These are phyloP conservation scores for Gossypium davidsonii DNA, from an alignment of 441 rosid species.

Conservation along the genomic window DNA sequence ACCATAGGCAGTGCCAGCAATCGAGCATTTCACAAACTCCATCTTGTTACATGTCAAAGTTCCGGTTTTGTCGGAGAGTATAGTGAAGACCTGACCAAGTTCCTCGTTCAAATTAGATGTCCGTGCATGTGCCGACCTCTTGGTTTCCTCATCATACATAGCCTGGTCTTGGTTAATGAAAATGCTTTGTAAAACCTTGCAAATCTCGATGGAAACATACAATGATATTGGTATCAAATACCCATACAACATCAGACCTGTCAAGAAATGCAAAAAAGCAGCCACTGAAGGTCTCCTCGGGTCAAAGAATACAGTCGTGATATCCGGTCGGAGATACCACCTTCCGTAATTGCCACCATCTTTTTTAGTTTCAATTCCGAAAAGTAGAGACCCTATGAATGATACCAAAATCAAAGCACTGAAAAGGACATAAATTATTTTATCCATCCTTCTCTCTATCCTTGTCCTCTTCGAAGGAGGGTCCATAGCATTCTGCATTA, in stretches of 20 bases:
- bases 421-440: slow-evolving; percentile 73
- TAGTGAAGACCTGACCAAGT: slow-evolving; percentile 76
- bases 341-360: slow-evolving; percentile 47
- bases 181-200: slow-evolving; percentile 79
- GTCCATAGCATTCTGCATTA: slow-evolving; percentile 80
- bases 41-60: slow-evolving; percentile 90
- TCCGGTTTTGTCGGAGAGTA: slow-evolving; percentile 90
- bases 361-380: slow-evolving; percentile 52
- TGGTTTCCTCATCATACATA: slow-evolving; percentile 77
- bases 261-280: slow-evolving; percentile 71
- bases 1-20: slow-evolving; percentile 75
- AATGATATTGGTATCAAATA: slow-evolving; percentile 91
- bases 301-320: slow-evolving; percentile 50
- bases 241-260: slow-evolving; percentile 85
- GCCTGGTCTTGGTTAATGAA: slow-evolving; percentile 81
- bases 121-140: slow-evolving; percentile 73
- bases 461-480: slow-evolving; percentile 94
- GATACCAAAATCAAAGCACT: slow-evolving; percentile 59
- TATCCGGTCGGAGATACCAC: slow-evolving; percentile 83
- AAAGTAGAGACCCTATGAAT: slow-evolving; percentile 57
- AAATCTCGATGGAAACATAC: slow-evolving; percentile 81
- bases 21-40: slow-evolving; percentile 89
- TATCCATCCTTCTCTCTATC: slow-evolving; percentile 82
- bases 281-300: slow-evolving; percentile 45
- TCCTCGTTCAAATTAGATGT: slow-evolving; percentile 96